Evolutionary conservation across 768 basidiomycete genomes (phyloP).

Genomic region (Suillus tomentosus): DNA sequence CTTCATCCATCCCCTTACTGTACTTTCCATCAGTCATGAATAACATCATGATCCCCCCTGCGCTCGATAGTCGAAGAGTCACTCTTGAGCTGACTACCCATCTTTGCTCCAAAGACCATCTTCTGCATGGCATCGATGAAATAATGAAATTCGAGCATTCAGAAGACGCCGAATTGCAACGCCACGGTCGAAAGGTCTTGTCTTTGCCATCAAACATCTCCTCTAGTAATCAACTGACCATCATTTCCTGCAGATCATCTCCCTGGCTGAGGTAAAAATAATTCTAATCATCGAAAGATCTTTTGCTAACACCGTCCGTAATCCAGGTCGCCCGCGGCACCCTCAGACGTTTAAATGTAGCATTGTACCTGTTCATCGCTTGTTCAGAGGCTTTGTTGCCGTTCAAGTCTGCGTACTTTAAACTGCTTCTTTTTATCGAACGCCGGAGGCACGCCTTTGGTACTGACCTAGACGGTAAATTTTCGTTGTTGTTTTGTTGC

Average conservation of each 20-base stretch:
- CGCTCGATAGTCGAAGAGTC: constrained; percentile 27
- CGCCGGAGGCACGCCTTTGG: constrained; percentile 32
- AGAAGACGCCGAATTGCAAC: constrained; percentile 23
- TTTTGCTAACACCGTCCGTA: neutral
- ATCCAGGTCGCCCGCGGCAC: constrained; percentile 49
- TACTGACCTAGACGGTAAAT: constrained; percentile 28
- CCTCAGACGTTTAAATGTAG: constrained; percentile 42
- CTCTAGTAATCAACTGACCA: constrained; percentile 13
- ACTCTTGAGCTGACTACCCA: constrained; percentile 30
- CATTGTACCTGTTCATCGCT: constrained; percentile 46
- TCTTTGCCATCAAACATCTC: neutral
- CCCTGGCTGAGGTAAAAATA: constrained; percentile 51
- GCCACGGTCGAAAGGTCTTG: constrained; percentile 29
- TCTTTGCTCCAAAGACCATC: constrained; percentile 30
- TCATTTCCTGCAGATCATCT: constrained; percentile 41
- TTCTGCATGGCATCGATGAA: constrained; percentile 31
- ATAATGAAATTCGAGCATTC: constrained; percentile 23
- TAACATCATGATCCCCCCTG: constrained; percentile 15
- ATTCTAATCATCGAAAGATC: neutral
- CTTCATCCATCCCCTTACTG: constrained; percentile 4
- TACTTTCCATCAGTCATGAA: constrained; percentile 5
- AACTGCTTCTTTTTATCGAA: constrained; percentile 45
- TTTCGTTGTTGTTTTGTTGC: neutral
- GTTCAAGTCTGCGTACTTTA: constrained; percentile 52
- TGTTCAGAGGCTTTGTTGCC: constrained; percentile 42